Percentiles rank a stretch among this genome's conserved stretches.
Conservation (phyloP, 331 rosid genomes). For the Quercus tomentella region DNA sequence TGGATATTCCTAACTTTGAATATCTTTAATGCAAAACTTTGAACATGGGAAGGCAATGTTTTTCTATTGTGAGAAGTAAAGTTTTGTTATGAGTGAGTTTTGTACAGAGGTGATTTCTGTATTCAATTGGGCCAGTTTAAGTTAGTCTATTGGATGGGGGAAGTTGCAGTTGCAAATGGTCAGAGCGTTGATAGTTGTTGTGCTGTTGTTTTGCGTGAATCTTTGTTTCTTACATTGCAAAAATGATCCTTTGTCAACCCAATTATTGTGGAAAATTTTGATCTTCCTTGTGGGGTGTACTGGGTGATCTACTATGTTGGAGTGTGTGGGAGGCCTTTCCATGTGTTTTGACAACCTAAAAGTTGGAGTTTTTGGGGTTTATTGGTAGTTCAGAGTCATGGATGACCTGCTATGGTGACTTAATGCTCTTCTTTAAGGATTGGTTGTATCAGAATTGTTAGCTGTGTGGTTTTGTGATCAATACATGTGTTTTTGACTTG, state of each 20-base stretch:
- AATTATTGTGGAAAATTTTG: slow-evolving; percentile 6
- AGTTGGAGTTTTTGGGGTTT: slow-evolving; percentile 3
- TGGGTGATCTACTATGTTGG: slow-evolving; percentile 1
- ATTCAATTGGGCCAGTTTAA: background rate
- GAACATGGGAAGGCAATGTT: background rate
- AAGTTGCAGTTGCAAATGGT: slow-evolving; percentile 18
- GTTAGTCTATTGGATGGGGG: slow-evolving; percentile 13
- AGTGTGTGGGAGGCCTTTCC: background rate
- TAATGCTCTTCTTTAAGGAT: slow-evolving; percentile 12
- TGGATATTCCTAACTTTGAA: slow-evolving; percentile 5
- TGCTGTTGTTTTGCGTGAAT: slow-evolving; percentile 23
- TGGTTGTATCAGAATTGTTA: background rate
- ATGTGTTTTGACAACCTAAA: slow-evolving; percentile 2
- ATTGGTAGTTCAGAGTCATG: background rate
- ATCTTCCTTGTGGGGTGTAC: slow-evolving; percentile 5
- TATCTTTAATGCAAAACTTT: slow-evolving; percentile 9
- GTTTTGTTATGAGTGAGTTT: slow-evolving; percentile 4
- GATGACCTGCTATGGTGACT: background rate
- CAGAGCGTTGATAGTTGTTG: background rate
- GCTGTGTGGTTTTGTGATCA: background rate
- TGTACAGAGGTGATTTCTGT: background rate
- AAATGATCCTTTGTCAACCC: slow-evolving; percentile 10
- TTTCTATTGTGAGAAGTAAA: background rate
- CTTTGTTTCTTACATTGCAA: background rate
- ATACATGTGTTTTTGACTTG: background rate